Percentiles rank a stretch among this genome's conserved stretches.
These are phyloP conservation scores for Entomophthora muscae DNA, from an alignment of 371 early-diverging fungal species.

Conservation along the genomic window DNA sequence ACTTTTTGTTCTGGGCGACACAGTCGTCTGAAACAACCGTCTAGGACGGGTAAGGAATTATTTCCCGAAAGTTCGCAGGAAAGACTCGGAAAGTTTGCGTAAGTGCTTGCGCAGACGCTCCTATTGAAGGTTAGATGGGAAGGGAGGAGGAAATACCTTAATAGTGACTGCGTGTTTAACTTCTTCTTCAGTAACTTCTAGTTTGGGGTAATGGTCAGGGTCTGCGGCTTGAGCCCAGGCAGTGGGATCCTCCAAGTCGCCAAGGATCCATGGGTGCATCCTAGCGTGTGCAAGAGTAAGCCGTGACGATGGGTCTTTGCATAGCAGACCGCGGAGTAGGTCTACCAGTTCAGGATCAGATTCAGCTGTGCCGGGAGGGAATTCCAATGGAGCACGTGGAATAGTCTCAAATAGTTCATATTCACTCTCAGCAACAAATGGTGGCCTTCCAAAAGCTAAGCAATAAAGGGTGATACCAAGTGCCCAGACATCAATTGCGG, in stretches of 20 bases:
- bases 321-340: constrained; percentile 47
- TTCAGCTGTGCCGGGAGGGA: constrained; percentile 27
- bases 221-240: constrained; percentile 45
- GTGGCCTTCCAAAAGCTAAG: constrained; percentile 86
- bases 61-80: constrained; percentile 12
- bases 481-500: constrained; percentile 96
- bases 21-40: too few relatives aligned
- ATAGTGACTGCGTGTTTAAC: constrained; percentile 36
- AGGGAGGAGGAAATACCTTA: constrained; percentile 15
- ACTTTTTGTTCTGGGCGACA: too few relatives aligned
- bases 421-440: constrained; percentile 94
- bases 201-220: constrained; percentile 27
- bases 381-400: constrained; percentile 40
- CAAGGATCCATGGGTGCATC: constrained; percentile 74
- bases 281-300: constrained; percentile 72
- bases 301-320: constrained; percentile 70
- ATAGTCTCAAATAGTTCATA: constrained; percentile 87
- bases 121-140: constrained; percentile 12
- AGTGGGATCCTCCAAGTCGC: constrained; percentile 39
- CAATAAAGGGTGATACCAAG: constrained; percentile 98
- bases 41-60: too few relatives aligned
- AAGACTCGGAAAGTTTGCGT: constrained; percentile 34
- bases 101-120: constrained; percentile 21
- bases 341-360: constrained; percentile 25
- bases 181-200: constrained; percentile 50